Conservation (phyloP, 2,329 filamentous ascomycete species). For the Ophiostoma piceae region DNA sequence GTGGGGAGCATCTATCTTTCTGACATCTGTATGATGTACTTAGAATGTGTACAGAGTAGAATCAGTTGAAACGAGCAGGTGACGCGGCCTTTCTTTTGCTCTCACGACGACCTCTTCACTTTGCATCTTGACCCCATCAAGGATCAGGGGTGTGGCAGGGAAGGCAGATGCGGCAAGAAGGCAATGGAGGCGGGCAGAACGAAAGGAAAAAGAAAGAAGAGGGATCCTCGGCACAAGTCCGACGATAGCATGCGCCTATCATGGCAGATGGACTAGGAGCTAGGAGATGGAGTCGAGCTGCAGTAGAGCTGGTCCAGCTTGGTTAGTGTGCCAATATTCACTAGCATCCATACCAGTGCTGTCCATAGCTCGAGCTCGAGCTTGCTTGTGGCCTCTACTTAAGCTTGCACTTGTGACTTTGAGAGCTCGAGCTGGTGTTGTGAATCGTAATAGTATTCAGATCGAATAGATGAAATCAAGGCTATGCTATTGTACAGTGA, state of each 20-base stretch:
- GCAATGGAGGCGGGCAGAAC: neutral
- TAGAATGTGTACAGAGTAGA: neutral
- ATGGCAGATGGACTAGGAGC: neutral
- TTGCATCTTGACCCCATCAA: no score
- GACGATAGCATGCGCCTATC: neutral
- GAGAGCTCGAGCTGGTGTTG: neutral
- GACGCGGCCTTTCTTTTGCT: neutral
- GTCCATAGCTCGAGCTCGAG: neutral
- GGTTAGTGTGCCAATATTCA: neutral
- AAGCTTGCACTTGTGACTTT: neutral
- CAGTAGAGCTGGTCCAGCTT: constrained; percentile 6
- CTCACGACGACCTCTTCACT: no score
- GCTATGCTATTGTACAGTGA: constrained; percentile 14
- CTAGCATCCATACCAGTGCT: neutral
- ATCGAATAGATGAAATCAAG: neutral
- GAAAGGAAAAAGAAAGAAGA: neutral
- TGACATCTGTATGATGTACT: neutral
- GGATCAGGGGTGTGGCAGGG: neutral
- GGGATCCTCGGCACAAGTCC: neutral
- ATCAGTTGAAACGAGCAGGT: neutral
- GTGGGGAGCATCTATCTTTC: neutral
- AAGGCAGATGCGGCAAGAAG: neutral
- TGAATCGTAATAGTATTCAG: neutral
- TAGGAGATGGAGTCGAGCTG: neutral
- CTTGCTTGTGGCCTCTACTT: no score